Percentiles rank a stretch among this genome's conserved stretches.
Conservation (phyloP, 2,329 filamentous ascomycete genomes). For the Colletotrichum musicola region DNA sequence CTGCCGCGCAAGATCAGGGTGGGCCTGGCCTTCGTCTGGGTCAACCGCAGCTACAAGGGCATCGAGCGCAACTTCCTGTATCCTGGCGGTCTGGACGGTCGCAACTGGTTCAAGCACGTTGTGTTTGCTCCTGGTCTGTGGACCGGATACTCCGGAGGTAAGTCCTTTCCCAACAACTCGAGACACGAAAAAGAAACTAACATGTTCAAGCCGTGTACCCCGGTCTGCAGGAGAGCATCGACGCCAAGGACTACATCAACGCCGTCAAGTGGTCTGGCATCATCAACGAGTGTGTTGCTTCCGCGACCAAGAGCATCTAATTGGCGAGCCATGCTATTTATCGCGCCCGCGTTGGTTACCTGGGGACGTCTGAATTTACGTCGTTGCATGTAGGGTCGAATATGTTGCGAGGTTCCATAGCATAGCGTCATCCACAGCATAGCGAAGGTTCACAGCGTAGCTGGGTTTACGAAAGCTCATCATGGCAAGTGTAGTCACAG, state of each 20-base stretch:
- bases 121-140: constrained; percentile 92
- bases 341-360: no score
- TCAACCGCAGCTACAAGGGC: constrained; percentile 86
- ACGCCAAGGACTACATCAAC: constrained; percentile 68
- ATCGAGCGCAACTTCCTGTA: constrained; percentile 87
- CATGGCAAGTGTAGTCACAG: no score
- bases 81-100: constrained; percentile 79
- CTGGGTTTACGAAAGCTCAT: no score
- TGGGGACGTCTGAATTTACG: background rate
- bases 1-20: constrained; percentile 76
- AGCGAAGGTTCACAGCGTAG: background rate
- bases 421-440: background rate
- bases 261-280: constrained; percentile 71
- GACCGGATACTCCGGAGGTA: constrained; percentile 89
- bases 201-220: constrained; percentile 67
- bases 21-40: constrained; percentile 70
- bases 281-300: constrained; percentile 64
- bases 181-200: constrained; percentile 30
- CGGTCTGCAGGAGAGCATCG: constrained; percentile 72
- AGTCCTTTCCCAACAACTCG: constrained; percentile 44
- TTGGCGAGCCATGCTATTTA: no score
- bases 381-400: background rate
- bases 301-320: constrained; percentile 55
- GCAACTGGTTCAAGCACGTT: constrained; percentile 94
- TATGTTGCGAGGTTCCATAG: background rate